phyloP scores from a whole-genome alignment of 2,329 filamentous ascomycete species.

The Xylariaceae sp. region DNA sequence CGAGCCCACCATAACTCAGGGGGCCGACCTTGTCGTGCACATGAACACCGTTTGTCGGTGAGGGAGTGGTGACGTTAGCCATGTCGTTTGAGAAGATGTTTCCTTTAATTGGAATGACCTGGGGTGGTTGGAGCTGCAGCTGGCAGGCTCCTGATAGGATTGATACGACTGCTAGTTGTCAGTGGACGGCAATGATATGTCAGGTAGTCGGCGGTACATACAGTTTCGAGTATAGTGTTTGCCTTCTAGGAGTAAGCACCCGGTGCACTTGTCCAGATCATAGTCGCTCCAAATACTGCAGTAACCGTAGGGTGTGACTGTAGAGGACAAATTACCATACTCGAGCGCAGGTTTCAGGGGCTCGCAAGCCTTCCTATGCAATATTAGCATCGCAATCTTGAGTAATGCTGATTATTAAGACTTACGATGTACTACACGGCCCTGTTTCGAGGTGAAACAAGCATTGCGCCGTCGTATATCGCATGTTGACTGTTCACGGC shows the following conservation, averaged over 20 bases:
- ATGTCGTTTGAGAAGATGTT: constrained; percentile 56
- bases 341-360: constrained; percentile 54
- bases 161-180: constrained; percentile 35
- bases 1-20: constrained; percentile 60
- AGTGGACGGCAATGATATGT: constrained; percentile 7
- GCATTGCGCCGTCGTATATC: constrained; percentile 63
- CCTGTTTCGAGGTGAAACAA: constrained; percentile 54
- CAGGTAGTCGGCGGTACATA: constrained; percentile 39
- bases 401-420: not conserved
- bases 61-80: constrained; percentile 59
- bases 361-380: constrained; percentile 58
- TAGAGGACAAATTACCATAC: constrained; percentile 56
- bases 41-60: constrained; percentile 48
- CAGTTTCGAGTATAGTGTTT: constrained; percentile 60
- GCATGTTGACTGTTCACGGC: constrained; percentile 58
- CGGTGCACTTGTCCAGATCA: constrained; percentile 52
- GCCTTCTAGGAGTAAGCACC: constrained; percentile 53
- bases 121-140: constrained; percentile 56
- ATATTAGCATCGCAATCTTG: constrained; percentile 35
- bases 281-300: constrained; percentile 56
- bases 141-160: constrained; percentile 63
- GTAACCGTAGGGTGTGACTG: constrained; percentile 57
- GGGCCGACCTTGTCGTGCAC: constrained; percentile 53
- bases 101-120: constrained; percentile 58
- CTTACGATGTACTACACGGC: constrained; percentile 61